Conservation (phyloP, 352 stramenopile species). For the Plasmopara muralis region DNA sequence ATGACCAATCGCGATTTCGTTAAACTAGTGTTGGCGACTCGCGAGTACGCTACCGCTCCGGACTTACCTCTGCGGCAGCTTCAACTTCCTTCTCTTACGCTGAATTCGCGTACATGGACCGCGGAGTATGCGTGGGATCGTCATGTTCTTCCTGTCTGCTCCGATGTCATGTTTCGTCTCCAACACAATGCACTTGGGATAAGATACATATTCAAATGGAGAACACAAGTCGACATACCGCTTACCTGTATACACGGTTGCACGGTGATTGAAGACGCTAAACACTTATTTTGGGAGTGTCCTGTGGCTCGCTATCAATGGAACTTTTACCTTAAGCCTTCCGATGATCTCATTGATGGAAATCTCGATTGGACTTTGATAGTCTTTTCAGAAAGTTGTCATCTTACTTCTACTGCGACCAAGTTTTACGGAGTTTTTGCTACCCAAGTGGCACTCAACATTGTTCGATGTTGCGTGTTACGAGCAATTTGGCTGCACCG, state of each 20-base stretch:
- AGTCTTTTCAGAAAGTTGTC: neutral
- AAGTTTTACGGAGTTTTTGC: neutral
- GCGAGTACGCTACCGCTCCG: neutral
- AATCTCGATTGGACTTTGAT: conserved; percentile 2
- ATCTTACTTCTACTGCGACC: neutral
- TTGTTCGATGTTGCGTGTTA: conserved; percentile 4
- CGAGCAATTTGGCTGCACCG: conserved; percentile 6
- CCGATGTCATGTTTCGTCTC: neutral
- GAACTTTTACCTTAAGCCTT: conserved; percentile 5
- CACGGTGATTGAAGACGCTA: no score
- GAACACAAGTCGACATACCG: no score
- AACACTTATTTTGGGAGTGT: no score
- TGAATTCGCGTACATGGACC: neutral
- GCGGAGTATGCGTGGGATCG: neutral
- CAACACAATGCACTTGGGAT: neutral
- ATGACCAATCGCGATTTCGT: conserved; percentile 8
- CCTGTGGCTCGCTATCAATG: no score
- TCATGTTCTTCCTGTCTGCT: neutral
- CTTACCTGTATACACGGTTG: no score
- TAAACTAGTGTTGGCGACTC: neutral
- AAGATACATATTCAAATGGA: conserved; percentile 1
- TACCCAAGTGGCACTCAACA: neutral
- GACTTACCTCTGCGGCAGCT: neutral
- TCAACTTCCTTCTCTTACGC: neutral
- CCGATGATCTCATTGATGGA: neutral